phyloP scores from a whole-genome alignment of 768 basidiomycete genomes.

The Lentinula sp. region DNA sequence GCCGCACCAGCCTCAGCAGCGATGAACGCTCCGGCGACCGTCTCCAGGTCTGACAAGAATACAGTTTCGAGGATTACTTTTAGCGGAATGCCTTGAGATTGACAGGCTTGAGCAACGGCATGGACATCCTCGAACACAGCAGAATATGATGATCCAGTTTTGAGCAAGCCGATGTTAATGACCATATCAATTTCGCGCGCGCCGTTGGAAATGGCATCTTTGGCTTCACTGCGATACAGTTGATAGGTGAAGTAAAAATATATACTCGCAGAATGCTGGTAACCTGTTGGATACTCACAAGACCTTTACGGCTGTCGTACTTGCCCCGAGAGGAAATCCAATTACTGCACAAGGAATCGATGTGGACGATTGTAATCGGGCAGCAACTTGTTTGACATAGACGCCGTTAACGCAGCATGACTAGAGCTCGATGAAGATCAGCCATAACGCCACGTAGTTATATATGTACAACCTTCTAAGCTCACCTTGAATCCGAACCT shows the following conservation, averaged over 20 bases:
- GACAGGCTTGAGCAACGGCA: slow-evolving; percentile 28
- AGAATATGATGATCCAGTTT: slow-evolving; percentile 30
- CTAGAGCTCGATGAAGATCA: slow-evolving; percentile 16
- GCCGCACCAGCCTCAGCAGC: slow-evolving; percentile 44
- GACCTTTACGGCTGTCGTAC: slow-evolving; percentile 34
- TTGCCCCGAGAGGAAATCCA: slow-evolving; percentile 47
- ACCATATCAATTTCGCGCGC: slow-evolving; percentile 50
- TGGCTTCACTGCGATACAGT: slow-evolving; percentile 31
- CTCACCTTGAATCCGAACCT: slow-evolving; percentile 42
- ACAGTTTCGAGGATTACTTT: slow-evolving; percentile 51
- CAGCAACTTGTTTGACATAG: slow-evolving; percentile 34
- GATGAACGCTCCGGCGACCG: slow-evolving; percentile 39
- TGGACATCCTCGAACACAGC: slow-evolving; percentile 33
- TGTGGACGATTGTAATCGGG: slow-evolving; percentile 28
- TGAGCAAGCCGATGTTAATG: slow-evolving; percentile 40
- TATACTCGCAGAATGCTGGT: background rate
- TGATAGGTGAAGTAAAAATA: background rate
- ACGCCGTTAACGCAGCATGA: slow-evolving; percentile 48
- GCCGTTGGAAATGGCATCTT: slow-evolving; percentile 37
- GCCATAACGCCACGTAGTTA: too few relatives aligned
- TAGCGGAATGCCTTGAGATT: slow-evolving; percentile 21
- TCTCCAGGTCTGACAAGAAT: slow-evolving; percentile 37
- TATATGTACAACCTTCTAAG: too few relatives aligned
- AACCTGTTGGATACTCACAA: slow-evolving; percentile 24
- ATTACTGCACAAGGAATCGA: slow-evolving; percentile 41